Conservation (phyloP, 805 yeast genomes). For the Lipomyces yamanashiensis region DNA sequence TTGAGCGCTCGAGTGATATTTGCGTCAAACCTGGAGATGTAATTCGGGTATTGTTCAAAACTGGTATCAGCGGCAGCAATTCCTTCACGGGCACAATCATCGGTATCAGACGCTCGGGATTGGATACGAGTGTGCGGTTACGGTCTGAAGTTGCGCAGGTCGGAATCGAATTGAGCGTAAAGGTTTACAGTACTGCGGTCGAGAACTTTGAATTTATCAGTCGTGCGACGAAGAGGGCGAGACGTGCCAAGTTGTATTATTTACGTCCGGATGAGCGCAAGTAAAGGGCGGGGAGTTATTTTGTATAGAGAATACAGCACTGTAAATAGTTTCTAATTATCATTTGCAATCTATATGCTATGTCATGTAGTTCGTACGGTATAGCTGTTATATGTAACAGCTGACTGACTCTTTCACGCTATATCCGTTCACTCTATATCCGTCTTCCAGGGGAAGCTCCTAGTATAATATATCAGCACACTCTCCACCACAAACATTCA, state of each 20-base stretch:
- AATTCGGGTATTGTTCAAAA: conserved; percentile 69
- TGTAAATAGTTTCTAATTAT: conserved; percentile 3
- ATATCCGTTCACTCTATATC: not conserved
- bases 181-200: conserved; percentile 78
- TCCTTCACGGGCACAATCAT: conserved; percentile 77
- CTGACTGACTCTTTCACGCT: not conserved
- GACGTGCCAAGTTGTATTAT: conserved; percentile 86
- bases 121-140: conserved; percentile 75
- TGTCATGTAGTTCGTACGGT: no score
- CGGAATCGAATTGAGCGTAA: conserved; percentile 85
- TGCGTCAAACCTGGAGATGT: conserved; percentile 80
- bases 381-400: not conserved
- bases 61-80: conserved; percentile 42
- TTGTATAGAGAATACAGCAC: not conserved
- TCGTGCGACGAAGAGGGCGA: conserved; percentile 71
- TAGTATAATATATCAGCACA: not conserved
- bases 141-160: conserved; percentile 81
- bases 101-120: conserved; percentile 71
- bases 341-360: not conserved
- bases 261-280: conserved; percentile 55
- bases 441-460: conserved; percentile 13
- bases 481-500: not conserved
- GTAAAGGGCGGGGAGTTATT: not conserved
- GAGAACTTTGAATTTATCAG: conserved; percentile 76
- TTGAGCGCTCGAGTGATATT: conserved; percentile 54